Percentiles rank a stretch among this genome's conserved stretches.
Conservation (phyloP, 352 stramenopile species). For the Pythium myriotylum region DNA sequence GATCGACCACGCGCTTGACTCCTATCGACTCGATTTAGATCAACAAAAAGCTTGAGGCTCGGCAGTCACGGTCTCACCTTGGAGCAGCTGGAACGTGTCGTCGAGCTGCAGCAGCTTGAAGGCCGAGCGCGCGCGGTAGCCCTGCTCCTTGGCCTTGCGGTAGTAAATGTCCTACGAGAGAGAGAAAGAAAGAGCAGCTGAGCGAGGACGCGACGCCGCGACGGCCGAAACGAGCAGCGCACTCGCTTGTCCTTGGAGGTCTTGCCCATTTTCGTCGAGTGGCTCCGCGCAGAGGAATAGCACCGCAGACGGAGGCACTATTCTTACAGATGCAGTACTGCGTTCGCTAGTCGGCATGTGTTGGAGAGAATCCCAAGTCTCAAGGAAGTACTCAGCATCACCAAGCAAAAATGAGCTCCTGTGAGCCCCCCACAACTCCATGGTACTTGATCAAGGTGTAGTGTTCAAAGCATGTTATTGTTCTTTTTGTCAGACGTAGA, state of each 20-base stretch:
- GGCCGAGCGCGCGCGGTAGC: constrained; percentile 96
- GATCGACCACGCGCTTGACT: constrained; percentile 81
- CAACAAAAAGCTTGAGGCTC: background rate
- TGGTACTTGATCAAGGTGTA: too few species aligned
- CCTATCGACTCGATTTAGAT: constrained; percentile 21
- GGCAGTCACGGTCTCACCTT: constrained; percentile 25
- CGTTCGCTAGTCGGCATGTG: too few species aligned
- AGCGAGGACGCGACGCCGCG: too few species aligned
- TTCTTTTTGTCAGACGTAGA: too few species aligned
- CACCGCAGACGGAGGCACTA: constrained; percentile 15
- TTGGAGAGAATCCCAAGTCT: too few species aligned
- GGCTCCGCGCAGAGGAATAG: constrained; percentile 3
- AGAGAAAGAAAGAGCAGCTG: background rate
- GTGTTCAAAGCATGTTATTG: too few species aligned
- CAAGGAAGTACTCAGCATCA: too few species aligned
- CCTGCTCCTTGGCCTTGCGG: constrained; percentile 91
- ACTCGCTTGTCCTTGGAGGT: constrained; percentile 92
- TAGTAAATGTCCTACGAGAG: constrained; percentile 91
- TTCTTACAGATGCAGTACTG: constrained; percentile 4
- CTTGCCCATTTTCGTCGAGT: constrained; percentile 65
- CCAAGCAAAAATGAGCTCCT: too few species aligned
- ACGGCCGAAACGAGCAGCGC: too few species aligned
- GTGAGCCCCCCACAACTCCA: too few species aligned
- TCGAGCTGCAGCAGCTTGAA: constrained; percentile 99
- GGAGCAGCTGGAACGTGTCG: constrained; percentile 96